Evolutionary conservation across 176 grass and related monocot genomes (phyloP).

Genomic region (Triticum dicoccoides): DNA sequence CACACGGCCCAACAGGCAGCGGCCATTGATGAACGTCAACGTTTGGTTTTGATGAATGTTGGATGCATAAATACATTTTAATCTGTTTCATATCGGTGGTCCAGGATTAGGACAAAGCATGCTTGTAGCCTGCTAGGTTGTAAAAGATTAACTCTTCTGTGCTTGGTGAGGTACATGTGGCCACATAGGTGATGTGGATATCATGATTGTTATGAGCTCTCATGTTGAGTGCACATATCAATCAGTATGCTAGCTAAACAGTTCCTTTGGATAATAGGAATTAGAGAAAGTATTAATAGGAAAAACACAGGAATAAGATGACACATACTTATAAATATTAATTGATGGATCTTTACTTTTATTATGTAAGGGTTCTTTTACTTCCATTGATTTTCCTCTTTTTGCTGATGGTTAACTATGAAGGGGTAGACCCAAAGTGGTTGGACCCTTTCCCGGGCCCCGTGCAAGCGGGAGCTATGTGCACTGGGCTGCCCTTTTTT

Average conservation of each 20-base stretch:
- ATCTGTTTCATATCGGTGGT: not conserved
- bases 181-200: not conserved
- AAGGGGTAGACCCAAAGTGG: too few relatives aligned
- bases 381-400: not conserved
- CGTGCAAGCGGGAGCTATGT: too few relatives aligned
- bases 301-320: not conserved
- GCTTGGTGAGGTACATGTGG: not conserved
- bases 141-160: not conserved
- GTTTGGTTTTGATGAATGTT: not conserved
- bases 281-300: not conserved
- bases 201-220: not conserved
- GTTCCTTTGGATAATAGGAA: not conserved
- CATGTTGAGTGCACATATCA: not conserved
- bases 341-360: not conserved
- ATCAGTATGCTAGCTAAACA: not conserved
- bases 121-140: slow-evolving; percentile 7
- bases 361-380: not conserved
- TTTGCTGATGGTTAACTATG: not conserved
- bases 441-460: too few relatives aligned
- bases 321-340: not conserved
- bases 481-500: not conserved
- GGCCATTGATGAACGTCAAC: not conserved
- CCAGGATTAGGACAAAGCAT: not conserved
- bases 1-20: not conserved
- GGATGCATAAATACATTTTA: slow-evolving; percentile 5